These are phyloP conservation scores for Citrullus amarus DNA, from an alignment of 306 rosid genomes.

Conservation along the genomic window DNA sequence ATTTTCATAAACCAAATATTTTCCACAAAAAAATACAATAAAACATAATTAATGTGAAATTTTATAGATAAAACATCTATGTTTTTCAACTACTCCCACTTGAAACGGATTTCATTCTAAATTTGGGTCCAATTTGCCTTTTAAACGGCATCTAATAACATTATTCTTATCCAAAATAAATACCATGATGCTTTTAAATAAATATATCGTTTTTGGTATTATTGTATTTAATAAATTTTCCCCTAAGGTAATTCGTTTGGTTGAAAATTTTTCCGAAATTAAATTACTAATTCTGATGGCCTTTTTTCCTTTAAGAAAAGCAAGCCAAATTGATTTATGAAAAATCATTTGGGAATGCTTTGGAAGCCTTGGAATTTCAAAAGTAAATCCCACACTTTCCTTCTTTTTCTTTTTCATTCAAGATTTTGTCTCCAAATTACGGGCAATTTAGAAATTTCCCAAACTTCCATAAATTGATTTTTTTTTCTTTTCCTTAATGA, in stretches of 20 bases:
- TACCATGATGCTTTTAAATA: background rate
- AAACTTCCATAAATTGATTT: background rate
- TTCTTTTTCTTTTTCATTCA: background rate
- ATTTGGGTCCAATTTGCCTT: background rate
- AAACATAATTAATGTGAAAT: background rate
- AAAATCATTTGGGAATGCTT: background rate
- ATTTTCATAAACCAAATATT: no score
- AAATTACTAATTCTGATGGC: background rate
- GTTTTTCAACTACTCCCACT: background rate
- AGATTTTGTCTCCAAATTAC: background rate
- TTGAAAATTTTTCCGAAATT: background rate
- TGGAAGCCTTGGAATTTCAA: background rate
- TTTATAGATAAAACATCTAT: background rate
- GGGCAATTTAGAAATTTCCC: background rate
- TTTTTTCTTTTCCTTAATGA: background rate
- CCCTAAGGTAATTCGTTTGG: background rate
- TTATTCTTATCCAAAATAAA: background rate
- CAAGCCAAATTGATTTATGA: background rate
- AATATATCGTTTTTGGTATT: background rate
- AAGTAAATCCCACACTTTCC: background rate
- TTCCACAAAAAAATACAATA: background rate
- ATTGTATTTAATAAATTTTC: background rate
- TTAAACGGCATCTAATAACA: background rate
- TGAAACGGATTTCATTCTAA: background rate
- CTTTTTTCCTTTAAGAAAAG: background rate